Base-by-base conservation (phyloP, 2,329 filamentous ascomycete species). In the Xylaria digitata region DNA sequence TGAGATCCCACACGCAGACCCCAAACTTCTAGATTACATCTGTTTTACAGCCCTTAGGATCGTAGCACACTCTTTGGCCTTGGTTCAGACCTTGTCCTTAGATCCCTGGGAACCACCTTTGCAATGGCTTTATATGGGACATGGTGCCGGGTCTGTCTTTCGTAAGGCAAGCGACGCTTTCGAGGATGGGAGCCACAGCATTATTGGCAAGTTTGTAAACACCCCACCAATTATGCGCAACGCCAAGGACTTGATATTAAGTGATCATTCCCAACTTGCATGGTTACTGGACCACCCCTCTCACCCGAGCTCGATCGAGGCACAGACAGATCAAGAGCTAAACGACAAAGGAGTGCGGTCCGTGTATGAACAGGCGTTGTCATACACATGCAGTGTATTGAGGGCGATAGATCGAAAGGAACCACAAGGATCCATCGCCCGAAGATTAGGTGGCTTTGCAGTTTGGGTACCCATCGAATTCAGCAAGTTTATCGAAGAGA, bases 81-180 rank as follows among this genome's bases (percentile, higher is more conserved):
- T 80, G 7, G 79, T 81, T 17, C 79, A 81, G 74, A 80, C 78
- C 11, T 66, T 79, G 48, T 72, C 75, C 19, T 58, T 74, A 30
- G 73, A 77, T 52, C 78, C 77, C 2, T 80, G 79, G 79, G 75
- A 80, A 66, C 79, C 79, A 37, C 79, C 79, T 17, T 54, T 76
- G n/a, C 78, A 80, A 63, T 81, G 77, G 76, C 65, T 79, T 48
- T 73, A 75, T 42, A 77, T 80, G 74, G 78, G 78, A 3, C 75
- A 74, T 11, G 79, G 78, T 19, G 78, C 78, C 1, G 77, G 77
- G 0, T 67, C 74, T 61, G 75, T 80, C 53, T 75, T 80, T 58
- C 68, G 64, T 3, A 75, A 73, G 48, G 78, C 76, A 17, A 67
- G 67, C 26, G 66, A 70, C 13, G 63, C 74, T n/a, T 56, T 72